Evolutionary conservation across 148 eudicot genomes (phyloP), one percentile per base, ranked within the genome.

Genomic region (Amaranthus hypochondriacus): DNA sequence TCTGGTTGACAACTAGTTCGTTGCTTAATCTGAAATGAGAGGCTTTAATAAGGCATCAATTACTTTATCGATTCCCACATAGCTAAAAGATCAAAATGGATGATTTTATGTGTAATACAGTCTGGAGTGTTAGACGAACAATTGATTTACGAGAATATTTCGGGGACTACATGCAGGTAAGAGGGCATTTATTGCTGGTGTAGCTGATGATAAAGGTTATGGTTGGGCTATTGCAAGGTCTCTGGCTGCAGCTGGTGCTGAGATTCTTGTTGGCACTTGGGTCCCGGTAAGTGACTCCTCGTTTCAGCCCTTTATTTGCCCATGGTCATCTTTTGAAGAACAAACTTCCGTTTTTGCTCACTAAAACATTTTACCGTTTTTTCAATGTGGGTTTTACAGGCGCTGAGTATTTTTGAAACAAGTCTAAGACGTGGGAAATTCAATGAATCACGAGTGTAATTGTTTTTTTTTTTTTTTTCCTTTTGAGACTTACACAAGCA

Each of bases 151-250:
- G 21, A 47, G 51, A 5, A 66, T 56, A 2, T 66, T n/a, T 51
- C 58, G 0, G 53, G 21, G 52, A 12, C 7, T 62, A 47, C 73
- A 50, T 77, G 62, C 58, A 93, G 98, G 98, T 74, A 91, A 93
- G 81, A 88, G 91, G 79, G 98, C 98, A 65, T 93, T 93, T 77
- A 89, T 93, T 56, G 98, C 98, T 60, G 98, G 98, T 47, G 78
- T 93, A 70, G 96, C 98, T 76, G 98, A 93, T 84, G 98, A 93
- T 81, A 93, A 84, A 74, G 98, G 98, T 79, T 93, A 93, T 79
- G 98, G 98, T 76, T 93, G 98, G 98, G 98, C 98, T 53, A 93
- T 93, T 68, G 98, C 98, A 47, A 93, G 89, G 69, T 90, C 98
- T 69, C 82, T 93, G 61, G 94, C 94, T 68, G 98, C 98, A 72